Conservation (phyloP, 164 flowering plant genomes). For the Aristolochia californica region DNA sequence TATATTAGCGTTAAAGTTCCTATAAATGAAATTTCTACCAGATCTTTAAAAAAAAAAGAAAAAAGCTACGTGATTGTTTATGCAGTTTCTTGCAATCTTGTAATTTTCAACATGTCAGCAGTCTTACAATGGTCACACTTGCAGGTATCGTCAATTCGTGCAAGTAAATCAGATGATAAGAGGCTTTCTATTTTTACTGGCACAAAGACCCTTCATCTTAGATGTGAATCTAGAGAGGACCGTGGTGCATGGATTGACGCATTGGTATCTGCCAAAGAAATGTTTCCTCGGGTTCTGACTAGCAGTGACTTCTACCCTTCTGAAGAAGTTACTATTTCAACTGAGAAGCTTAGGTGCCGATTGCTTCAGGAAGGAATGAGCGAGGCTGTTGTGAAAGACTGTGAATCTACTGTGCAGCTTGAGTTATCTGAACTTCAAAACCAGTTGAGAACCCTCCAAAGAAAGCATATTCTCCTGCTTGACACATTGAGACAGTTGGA, state of each 20-base stretch:
- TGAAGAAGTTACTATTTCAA: slow-evolving; percentile 69
- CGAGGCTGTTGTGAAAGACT: slow-evolving; percentile 60
- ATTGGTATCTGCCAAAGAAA: slow-evolving; percentile 70
- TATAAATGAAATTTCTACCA: too few relatives aligned
- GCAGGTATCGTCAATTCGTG: slow-evolving; percentile 94
- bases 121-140: not conserved
- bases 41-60: too few relatives aligned
- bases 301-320: slow-evolving; percentile 60
- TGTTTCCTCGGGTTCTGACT: slow-evolving; percentile 59
- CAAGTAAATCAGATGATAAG: slow-evolving; percentile 93
- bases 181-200: slow-evolving; percentile 89
- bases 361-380: slow-evolving; percentile 63
- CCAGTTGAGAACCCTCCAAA: slow-evolving; percentile 59
- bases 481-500: slow-evolving; percentile 80
- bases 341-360: slow-evolving; percentile 67
- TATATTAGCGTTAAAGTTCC: too few relatives aligned
- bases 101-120: too few relatives aligned
- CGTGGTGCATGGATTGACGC: slow-evolving; percentile 90
- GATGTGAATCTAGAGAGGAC: slow-evolving; percentile 73
- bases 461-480: slow-evolving; percentile 59
- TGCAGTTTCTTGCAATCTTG: too few relatives aligned
- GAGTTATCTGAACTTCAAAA: slow-evolving; percentile 71
- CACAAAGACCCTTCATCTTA: slow-evolving; percentile 90
- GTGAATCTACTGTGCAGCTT: slow-evolving; percentile 75
- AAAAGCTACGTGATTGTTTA: too few relatives aligned